Evolutionary conservation across 805 yeast species (phyloP).

Genomic region (Sungouiozyma ichnusensis): DNA sequence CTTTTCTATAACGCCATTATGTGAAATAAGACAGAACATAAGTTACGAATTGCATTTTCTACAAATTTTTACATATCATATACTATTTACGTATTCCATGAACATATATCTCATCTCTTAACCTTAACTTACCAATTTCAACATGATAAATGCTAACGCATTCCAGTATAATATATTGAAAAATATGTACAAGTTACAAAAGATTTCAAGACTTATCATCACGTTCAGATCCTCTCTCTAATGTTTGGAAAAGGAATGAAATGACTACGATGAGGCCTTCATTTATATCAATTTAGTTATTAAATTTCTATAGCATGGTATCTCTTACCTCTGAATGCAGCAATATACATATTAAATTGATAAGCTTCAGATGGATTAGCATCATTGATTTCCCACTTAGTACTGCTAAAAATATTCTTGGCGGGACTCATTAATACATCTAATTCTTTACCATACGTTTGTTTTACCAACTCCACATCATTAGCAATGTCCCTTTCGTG

Average conservation of each 20-base stretch:
- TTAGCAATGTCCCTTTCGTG: conserved; percentile 61
- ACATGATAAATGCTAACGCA: no score
- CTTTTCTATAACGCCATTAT: conserved; percentile 54
- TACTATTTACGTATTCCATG: not conserved
- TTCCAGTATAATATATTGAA: no score
- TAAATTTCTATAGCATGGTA: conserved; percentile 63
- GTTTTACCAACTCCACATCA: conserved; percentile 63
- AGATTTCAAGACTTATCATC: no score
- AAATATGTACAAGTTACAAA: not conserved
- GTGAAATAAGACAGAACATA: no score
- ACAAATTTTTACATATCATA: conserved; percentile 3
- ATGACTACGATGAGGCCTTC: no score
- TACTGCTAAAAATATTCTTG: conserved; percentile 67
- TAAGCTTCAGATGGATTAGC: conserved; percentile 88
- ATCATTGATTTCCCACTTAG: conserved; percentile 93
- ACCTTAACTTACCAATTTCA: no score
- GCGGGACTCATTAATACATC: conserved; percentile 72
- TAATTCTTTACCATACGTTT: conserved; percentile 61
- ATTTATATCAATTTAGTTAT: conserved; percentile 1
- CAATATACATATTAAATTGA: conserved; percentile 82
- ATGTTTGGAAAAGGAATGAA: no score
- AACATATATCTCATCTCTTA: no score
- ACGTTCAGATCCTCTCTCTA: no score
- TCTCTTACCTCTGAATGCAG: conserved; percentile 94
- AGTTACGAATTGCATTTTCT: no score